These are phyloP conservation scores for Trichocladium uniseriatum DNA, from an alignment of 495 filamentous ascomycete genomes.

Conservation along the genomic window DNA sequence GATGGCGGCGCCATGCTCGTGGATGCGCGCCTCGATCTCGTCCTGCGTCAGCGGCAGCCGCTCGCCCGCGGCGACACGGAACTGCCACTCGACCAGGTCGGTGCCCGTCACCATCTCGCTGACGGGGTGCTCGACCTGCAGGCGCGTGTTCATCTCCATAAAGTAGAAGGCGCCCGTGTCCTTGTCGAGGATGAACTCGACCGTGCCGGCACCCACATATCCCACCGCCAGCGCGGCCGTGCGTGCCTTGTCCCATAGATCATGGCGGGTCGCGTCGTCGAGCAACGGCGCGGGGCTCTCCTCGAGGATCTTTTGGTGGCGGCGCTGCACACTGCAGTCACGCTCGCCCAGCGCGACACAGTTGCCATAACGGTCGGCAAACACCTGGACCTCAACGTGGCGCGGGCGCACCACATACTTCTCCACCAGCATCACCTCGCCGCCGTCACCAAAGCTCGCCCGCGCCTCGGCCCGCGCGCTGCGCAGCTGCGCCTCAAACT, in stretches of 20 bases:
- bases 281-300: slow-evolving; percentile 90
- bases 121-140: slow-evolving; percentile 96
- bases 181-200: slow-evolving; percentile 98
- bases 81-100: slow-evolving; percentile 94
- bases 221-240: slow-evolving; percentile 84
- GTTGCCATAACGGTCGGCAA: slow-evolving; percentile 83
- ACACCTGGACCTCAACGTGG: slow-evolving; percentile 96
- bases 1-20: slow-evolving; percentile 72
- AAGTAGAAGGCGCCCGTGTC: slow-evolving; percentile 92
- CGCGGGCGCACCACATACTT: slow-evolving; percentile 91
- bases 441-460: slow-evolving; percentile 81
- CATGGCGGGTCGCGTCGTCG: slow-evolving; percentile 65
- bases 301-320: slow-evolving; percentile 96
- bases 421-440: slow-evolving; percentile 89
- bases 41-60: slow-evolving; percentile 77
- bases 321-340: slow-evolving; percentile 77
- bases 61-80: slow-evolving; percentile 82
- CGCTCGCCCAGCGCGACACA: slow-evolving; percentile 76
- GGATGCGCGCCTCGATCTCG: slow-evolving; percentile 68
- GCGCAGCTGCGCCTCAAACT: slow-evolving; percentile 71
- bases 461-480: slow-evolving; percentile 84
- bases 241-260: slow-evolving; percentile 89
- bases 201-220: slow-evolving; percentile 92
- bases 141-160: slow-evolving; percentile 98
- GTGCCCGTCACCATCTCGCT: slow-evolving; percentile 95